phyloP scores from a whole-genome alignment of 208 protist genomes.

The Trypanosoma cruzi region DNA sequence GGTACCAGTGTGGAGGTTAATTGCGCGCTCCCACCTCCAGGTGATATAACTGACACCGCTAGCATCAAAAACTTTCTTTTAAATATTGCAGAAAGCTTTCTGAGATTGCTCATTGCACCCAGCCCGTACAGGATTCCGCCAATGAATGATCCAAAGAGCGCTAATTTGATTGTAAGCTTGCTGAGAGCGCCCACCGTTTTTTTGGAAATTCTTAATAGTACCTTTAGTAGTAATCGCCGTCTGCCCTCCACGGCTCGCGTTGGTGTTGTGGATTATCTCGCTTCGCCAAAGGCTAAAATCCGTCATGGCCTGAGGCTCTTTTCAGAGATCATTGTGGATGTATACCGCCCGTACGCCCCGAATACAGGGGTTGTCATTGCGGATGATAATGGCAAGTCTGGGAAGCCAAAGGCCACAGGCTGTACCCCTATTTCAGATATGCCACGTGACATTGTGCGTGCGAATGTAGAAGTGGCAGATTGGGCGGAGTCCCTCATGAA shows the following conservation, averaged over 20 bases:
- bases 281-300: slow-evolving; percentile 66
- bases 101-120: slow-evolving; percentile 38
- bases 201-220: slow-evolving; percentile 58
- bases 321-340: slow-evolving; percentile 60
- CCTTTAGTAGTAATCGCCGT: slow-evolving; percentile 58
- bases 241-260: slow-evolving; percentile 48
- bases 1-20: slow-evolving; percentile 43
- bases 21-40: slow-evolving; percentile 31
- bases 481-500: slow-evolving; percentile 17
- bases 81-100: slow-evolving; percentile 35
- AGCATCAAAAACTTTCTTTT: slow-evolving; percentile 28
- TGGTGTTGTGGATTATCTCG: slow-evolving; percentile 51
- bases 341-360: slow-evolving; percentile 55
- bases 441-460: slow-evolving; percentile 41
- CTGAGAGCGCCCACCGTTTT: slow-evolving; percentile 40
- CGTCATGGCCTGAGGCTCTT: slow-evolving; percentile 58
- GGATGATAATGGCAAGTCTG: slow-evolving; percentile 36
- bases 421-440: slow-evolving; percentile 57
- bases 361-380: slow-evolving; percentile 40
- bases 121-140: slow-evolving; percentile 28
- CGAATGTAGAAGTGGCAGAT: slow-evolving; percentile 39
- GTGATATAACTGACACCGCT: slow-evolving; percentile 7
- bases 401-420: slow-evolving; percentile 27
- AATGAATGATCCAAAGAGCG: slow-evolving; percentile 24
- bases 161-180: slow-evolving; percentile 38